phyloP scores from a whole-genome alignment of 2,329 filamentous ascomycete genomes.

The Biscogniauxia sp. region DNA sequence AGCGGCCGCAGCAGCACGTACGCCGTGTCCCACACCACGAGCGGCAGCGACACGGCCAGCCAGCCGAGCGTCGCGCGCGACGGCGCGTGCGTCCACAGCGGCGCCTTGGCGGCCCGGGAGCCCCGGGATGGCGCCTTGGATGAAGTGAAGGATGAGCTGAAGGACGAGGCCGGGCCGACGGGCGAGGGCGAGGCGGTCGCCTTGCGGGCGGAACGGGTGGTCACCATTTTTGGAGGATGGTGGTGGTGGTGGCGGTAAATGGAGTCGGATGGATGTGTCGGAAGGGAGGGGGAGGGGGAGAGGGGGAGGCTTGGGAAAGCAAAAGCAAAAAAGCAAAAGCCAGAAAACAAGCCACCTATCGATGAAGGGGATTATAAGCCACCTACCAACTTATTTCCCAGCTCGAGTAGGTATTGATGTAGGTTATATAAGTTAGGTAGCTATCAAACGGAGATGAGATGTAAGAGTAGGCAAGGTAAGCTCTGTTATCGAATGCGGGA shows the following conservation, averaged over 20 bases:
- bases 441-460: no score
- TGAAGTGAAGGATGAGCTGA: slow-evolving; percentile 5
- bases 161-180: neutral
- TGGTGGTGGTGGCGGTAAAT: neutral
- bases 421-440: no score
- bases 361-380: no score
- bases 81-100: slow-evolving; percentile 45
- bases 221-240: slow-evolving; percentile 25
- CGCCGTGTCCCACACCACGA: slow-evolving; percentile 77
- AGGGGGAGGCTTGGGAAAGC: no score
- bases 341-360: no score
- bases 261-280: no score
- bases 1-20: slow-evolving; percentile 80
- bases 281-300: no score
- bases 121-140: neutral
- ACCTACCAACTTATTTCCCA: no score
- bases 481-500: no score
- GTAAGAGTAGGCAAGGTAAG: no score
- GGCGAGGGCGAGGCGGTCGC: slow-evolving; percentile 9
- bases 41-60: slow-evolving; percentile 71
- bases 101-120: neutral
- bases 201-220: slow-evolving; percentile 29
- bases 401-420: no score
- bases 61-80: slow-evolving; percentile 56
- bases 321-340: no score